Conservation (phyloP, 306 rosid genomes). For the Begonia peltatifolia region DNA sequence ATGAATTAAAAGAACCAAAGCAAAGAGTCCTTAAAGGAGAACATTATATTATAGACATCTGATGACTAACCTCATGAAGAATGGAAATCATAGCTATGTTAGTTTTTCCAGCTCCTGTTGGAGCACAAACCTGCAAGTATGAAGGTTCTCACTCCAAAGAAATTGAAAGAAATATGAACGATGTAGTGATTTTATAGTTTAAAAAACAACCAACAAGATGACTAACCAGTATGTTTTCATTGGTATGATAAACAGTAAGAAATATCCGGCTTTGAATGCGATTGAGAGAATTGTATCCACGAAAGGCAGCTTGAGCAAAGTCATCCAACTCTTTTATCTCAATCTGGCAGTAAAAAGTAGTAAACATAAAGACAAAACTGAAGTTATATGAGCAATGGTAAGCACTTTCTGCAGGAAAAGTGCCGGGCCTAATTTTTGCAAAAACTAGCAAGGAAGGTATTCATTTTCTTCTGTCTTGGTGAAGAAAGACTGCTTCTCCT, state of each 20-base stretch:
- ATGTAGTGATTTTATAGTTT: conserved; percentile 2
- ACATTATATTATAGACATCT: conserved; percentile 5
- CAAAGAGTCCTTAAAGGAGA: too few relatives aligned
- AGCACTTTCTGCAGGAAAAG: too few relatives aligned
- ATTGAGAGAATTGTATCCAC: conserved; percentile 71
- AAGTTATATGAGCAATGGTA: conserved; percentile 9
- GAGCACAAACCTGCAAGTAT: conserved; percentile 85
- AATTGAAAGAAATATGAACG: conserved; percentile 7
- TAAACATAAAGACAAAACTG: conserved; percentile 7
- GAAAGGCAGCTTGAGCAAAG: conserved; percentile 98
- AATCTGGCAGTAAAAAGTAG: conserved; percentile 40
- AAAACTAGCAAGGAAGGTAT: background rate
- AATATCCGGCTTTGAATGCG: conserved; percentile 91
- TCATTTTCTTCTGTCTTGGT: too few relatives aligned
- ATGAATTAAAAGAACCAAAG: background rate
- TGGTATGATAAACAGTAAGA: conserved; percentile 74
- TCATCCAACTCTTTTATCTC: conserved; percentile 82
- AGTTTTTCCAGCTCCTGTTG: conserved; percentile 98
- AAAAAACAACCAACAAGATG: conserved; percentile 6
- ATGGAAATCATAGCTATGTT: conserved; percentile 95
- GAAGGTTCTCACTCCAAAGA: conserved; percentile 13
- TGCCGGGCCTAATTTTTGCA: background rate
- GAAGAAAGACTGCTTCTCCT: too few relatives aligned
- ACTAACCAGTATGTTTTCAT: conserved; percentile 88
- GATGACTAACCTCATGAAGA: conserved; percentile 70